Evolutionary conservation across 2,329 filamentous ascomycete species (phyloP), one percentile per base, ranked within the genome.

Genomic region (Chaetomium strumarium): DNA sequence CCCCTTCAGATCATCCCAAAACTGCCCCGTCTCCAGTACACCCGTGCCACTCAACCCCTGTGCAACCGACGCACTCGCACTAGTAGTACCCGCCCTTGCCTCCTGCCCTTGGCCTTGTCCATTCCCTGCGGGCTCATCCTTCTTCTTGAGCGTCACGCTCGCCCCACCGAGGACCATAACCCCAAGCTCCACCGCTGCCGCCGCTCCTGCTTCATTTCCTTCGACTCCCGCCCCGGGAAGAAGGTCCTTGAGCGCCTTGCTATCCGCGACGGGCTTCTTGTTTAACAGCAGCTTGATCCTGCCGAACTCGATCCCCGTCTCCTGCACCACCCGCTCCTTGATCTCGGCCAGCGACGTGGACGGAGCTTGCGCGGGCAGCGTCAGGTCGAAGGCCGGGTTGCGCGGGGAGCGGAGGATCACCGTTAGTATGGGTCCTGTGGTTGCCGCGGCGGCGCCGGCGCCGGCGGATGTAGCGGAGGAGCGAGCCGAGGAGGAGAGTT

Each of bases 271-370:
- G 0, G 92, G 92, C 70, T 96, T 95, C 75, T 93, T 95, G 69
- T 88, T 88, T 66, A 86, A 80, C 56, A 99, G 72, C 10, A 99
- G 72, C 72, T 91, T 90, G 66, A 97, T 82, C 75, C 95, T 96
- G 37, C 85, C 81, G n/a, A 81, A 70, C 2, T 83, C 77, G 52
- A 88, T 78, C 24, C 77, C 73, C 5, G 85, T 80, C 59, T 86
- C 75, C 14, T 74, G 68, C 1, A 83, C 78, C 40, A 96, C 83
- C 2, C 78, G 74, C 48, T 78, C 73, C 68, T 95, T 95, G 62
- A 97, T 72, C 55, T 92, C 86, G 58, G 88, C 83, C 41, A 96
- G 76, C 2, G 86, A 90, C 1, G 88, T 90, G 50, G 81, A 83
- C 36, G 53, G 38, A 1, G 84, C 71, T 51, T 84, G 73, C 5